Evolutionary conservation across 1,284 basidiomycete species (phyloP).

Genomic region (Pulveroboletus sp.): DNA sequence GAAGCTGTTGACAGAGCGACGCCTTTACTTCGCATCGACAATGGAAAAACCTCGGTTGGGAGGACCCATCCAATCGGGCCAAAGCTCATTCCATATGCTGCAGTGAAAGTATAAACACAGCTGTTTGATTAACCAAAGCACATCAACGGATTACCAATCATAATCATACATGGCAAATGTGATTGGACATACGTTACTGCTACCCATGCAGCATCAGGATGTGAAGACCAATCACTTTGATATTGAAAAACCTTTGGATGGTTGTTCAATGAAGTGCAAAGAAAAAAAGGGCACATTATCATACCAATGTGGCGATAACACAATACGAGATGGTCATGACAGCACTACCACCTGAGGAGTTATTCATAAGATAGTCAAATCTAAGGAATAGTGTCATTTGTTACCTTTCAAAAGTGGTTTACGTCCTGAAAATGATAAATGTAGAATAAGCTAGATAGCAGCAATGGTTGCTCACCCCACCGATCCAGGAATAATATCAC

Average conservation of each 20-base stretch:
- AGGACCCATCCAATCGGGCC: constrained; percentile 87
- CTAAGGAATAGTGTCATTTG: not conserved
- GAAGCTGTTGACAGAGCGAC: constrained; percentile 82
- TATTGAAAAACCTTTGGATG: constrained; percentile 45
- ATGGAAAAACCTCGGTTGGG: constrained; percentile 80
- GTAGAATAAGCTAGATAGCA: not conserved
- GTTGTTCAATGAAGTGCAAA: constrained; percentile 2
- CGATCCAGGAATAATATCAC: constrained; percentile 69
- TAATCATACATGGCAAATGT: not conserved
- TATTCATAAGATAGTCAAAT: not conserved
- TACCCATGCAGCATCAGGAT: constrained; percentile 57
- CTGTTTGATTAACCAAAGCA: constrained; percentile 33
- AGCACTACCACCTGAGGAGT: constrained; percentile 53
- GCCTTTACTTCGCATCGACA: constrained; percentile 83
- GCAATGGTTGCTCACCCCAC: constrained; percentile 48
- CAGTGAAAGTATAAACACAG: constrained; percentile 75
- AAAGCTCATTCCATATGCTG: constrained; percentile 78
- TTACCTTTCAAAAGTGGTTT: constrained; percentile 58
- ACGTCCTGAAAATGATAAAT: constrained; percentile 42
- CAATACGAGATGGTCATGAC: constrained; percentile 74
- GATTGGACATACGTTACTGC: constrained; percentile 53
- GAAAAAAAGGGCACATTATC: not conserved
- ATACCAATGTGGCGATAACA: constrained; percentile 62
- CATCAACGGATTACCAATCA: constrained; percentile 2
- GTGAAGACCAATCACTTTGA: constrained; percentile 51